Evolutionary conservation across 2,329 filamentous ascomycete species (phyloP), one percentile per base, ranked within the genome.

Genomic region (Diaporthe citriasiana): DNA sequence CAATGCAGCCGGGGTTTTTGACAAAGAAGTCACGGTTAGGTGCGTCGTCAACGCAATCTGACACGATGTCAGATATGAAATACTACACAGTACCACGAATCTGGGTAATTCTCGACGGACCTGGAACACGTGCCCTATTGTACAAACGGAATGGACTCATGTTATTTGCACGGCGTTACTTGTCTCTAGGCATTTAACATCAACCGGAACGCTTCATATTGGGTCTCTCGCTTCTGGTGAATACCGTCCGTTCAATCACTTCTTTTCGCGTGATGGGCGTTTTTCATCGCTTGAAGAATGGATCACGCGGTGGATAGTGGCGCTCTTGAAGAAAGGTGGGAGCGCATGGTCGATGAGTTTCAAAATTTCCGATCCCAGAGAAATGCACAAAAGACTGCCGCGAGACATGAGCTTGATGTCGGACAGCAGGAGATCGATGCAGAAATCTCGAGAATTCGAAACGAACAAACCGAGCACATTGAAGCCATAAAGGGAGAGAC

Each of bases 1-100:
- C 40, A 19, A 7, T 63, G 8, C 38, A 50, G 60, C 60, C 50
- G 60, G 42, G 42, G 60, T 3, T 22, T 22, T 12, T 6, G 42
- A 65, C 60, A 65, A 65, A 65, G 60, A 65, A 50, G 9, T 50
- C 42, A 47, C 60, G 60, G 60, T n/a, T 50, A 33, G 5, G 17
- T 65, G 42, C 60, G 30, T 25, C 12, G 27, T 30, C 57, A 60
- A 65, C 42, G 8, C 60, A 47, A 35, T 13, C 27, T 65, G 27
- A 27, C n/a, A 5, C 27, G n/a, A n/a, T n/a, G n/a, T n/a, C 59
- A 65, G 15, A 65, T 33, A 27, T 65, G 27, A 33, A 3, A 65
- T 47, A 7, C 19, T 30, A 33, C 12, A 65, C 33, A 7, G 10
- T 30, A 33, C 12, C 27, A n/a, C 1, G 42, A 10, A 35, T 7